Conservation (phyloP, 768 basidiomycete genomes). For the Suillus weaverae region DNA sequence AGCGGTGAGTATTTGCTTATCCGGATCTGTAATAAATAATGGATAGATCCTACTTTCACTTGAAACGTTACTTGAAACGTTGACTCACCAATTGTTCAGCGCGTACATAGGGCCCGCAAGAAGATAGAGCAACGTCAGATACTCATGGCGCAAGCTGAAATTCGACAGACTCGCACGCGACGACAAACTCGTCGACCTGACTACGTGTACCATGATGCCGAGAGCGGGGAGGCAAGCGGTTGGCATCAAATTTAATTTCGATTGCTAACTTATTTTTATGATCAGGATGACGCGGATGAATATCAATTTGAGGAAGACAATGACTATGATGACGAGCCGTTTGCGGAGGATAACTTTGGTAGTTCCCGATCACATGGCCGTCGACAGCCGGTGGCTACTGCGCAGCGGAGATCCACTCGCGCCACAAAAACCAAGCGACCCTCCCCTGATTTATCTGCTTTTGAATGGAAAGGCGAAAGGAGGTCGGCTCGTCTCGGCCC, state of each 20-base stretch:
- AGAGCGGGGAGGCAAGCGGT: constrained; percentile 54
- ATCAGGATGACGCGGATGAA: constrained; percentile 62
- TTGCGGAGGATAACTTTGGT: constrained; percentile 41
- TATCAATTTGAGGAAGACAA: constrained; percentile 67
- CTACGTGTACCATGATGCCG: constrained; percentile 75
- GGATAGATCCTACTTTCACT: constrained; percentile 12
- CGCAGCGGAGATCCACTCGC: constrained; percentile 57
- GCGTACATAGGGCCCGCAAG: constrained; percentile 66
- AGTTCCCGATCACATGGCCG: constrained; percentile 41
- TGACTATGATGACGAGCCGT: constrained; percentile 61
- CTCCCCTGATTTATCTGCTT: constrained; percentile 48
- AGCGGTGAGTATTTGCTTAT: constrained; percentile 51
- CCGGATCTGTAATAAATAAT: constrained; percentile 14
- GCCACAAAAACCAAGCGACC: constrained; percentile 52
- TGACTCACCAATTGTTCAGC: constrained; percentile 44
- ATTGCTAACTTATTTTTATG: constrained; percentile 21
- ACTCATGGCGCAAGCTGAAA: constrained; percentile 70
- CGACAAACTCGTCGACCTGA: constrained; percentile 71
- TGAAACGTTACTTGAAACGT: constrained; percentile 18
- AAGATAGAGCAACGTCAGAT: constrained; percentile 68
- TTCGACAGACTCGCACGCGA: constrained; percentile 78
- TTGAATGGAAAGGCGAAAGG: constrained; percentile 72
- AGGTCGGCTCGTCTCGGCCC: constrained; percentile 70
- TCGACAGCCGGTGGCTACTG: constrained; percentile 34
- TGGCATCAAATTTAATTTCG: constrained; percentile 17